These are phyloP conservation scores for Carnegiea gigantea DNA, from an alignment of 179 eudicot genomes.

Conservation along the genomic window DNA sequence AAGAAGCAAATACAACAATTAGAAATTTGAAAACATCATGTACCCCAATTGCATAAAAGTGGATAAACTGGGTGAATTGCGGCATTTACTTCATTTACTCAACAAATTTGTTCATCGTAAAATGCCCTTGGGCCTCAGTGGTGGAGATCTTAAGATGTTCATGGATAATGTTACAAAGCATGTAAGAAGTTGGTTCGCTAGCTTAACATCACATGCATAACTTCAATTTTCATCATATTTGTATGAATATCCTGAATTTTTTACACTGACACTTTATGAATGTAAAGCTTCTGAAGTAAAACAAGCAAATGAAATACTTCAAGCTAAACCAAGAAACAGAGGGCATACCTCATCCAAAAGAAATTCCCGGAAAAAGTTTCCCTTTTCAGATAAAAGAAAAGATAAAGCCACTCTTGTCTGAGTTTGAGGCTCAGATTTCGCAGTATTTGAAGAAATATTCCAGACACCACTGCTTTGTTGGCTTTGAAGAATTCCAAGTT, in stretches of 20 bases:
- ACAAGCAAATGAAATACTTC: not conserved
- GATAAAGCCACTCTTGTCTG: slow-evolving; percentile 91
- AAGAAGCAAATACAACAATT: not conserved
- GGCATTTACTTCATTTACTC: not conserved
- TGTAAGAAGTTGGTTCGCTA: not conserved
- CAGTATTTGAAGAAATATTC: slow-evolving; percentile 35
- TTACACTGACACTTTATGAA: not conserved
- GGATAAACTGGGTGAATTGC: not conserved
- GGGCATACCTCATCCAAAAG: slow-evolving; percentile 85
- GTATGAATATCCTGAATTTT: not conserved
- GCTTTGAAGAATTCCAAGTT: slow-evolving; percentile 76
- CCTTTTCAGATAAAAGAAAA: slow-evolving; percentile 82
- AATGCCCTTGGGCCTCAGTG: not conserved
- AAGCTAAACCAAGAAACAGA: not conserved
- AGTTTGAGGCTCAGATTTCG: slow-evolving; percentile 52
- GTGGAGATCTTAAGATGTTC: not conserved
- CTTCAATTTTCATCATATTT: not conserved
- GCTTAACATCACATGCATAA: not conserved
- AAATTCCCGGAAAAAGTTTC: slow-evolving; percentile 93
- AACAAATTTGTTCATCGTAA: not conserved
- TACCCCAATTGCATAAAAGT: not conserved
- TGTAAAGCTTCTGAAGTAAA: not conserved
- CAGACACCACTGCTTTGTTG: slow-evolving; percentile 41
- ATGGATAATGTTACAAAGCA: not conserved
- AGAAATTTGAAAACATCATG: not conserved